A percentile compares a stretch with the other conserved stretches of the same genome.
Evolutionary conservation across 1,139 yeast species (phyloP).

Genomic region (Pichia sp.): DNA sequence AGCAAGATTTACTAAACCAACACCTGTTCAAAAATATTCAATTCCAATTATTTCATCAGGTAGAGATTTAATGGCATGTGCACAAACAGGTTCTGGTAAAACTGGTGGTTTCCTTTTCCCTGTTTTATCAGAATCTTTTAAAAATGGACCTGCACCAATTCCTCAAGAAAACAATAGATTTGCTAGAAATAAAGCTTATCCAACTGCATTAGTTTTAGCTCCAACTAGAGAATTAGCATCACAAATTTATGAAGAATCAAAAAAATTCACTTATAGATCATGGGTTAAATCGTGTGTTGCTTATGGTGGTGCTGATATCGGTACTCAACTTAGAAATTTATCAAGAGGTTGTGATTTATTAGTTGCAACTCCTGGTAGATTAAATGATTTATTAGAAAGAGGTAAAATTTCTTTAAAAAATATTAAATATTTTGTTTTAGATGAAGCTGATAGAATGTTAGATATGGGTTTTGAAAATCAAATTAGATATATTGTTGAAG

Average conservation of each 20-base stretch:
- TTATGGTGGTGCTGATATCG: conserved; percentile 97
- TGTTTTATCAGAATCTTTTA: conserved; percentile 84
- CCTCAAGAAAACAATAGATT: conserved; percentile 53
- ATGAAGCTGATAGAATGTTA: conserved; percentile 99
- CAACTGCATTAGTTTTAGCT: conserved; percentile 92
- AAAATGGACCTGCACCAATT: conserved; percentile 68
- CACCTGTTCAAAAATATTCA: conserved; percentile 98
- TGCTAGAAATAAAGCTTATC: conserved; percentile 72
- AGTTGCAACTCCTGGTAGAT: conserved; percentile 99
- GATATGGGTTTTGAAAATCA: conserved; percentile 99
- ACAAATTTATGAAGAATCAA: conserved; percentile 93
- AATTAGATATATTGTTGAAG: conserved; percentile 96
- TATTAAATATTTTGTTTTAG: conserved; percentile 89
- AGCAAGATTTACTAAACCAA: conserved; percentile 91
- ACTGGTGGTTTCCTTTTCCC: conserved; percentile 99
- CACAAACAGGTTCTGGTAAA: conserved; percentile 99
- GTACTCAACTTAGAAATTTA: conserved; percentile 78
- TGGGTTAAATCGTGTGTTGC: conserved; percentile 97
- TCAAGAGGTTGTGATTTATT: conserved; percentile 92
- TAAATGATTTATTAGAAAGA: conserved; percentile 90
- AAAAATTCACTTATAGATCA: conserved; percentile 93
- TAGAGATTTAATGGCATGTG: conserved; percentile 99
- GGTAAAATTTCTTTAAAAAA: conserved; percentile 84
- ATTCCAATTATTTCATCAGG: conserved; percentile 94
- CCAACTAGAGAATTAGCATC: conserved; percentile 99